Base-by-base conservation (phyloP, 2,329 filamentous ascomycete genomes). In the Lachnellula willkommii region DNA sequence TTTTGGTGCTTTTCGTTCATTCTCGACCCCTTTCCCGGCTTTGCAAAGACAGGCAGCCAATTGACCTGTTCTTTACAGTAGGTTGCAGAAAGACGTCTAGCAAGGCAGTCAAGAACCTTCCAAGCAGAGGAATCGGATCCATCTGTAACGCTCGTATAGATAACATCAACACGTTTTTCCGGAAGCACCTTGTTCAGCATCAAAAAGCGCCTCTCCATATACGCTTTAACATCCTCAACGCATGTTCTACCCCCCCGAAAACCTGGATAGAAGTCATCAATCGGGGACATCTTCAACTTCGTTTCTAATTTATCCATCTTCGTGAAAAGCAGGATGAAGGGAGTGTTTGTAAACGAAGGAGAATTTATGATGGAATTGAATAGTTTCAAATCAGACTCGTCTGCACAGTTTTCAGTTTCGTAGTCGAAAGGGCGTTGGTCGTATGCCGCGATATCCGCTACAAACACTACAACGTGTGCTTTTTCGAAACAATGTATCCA, bases 401-500 rank as follows among this genome's bases (percentile, higher is more conserved):
- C 1, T 24, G 49, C 4, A 28, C 52, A n/a, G 17, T 36, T 49
- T 6, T 5, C n/a, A 37, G 20, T 24, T 14, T n/a, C 12, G 28
- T 46, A 40, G 20, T 50, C 47, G 39, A 17, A 39, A 5, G 50
- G 24, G 12, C 9, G 5, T 15, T 9, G 87, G 72, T 96, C 92
- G 78, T 96, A 96, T 74, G 96, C 92, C 65, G 91, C 96, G 67
- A 96, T 96, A 74, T 93, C 92, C 64, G 96, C 92, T 54, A 96
- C 78, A 85, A 96, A 96, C 40, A 96, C 87, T 66, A 96, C 95
- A 11, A 91, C 95, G 9, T 91, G 96, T 68, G 96, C 92, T 68
- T 96, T 96, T 78, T 96, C 92, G 75, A 96, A 96, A 78, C 91
- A 96, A 78, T 96, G 92, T 67, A 96, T 96, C 92, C 92, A 96